Conservation (phyloP, 441 rosid species). For the Codiaeum variegatum region DNA sequence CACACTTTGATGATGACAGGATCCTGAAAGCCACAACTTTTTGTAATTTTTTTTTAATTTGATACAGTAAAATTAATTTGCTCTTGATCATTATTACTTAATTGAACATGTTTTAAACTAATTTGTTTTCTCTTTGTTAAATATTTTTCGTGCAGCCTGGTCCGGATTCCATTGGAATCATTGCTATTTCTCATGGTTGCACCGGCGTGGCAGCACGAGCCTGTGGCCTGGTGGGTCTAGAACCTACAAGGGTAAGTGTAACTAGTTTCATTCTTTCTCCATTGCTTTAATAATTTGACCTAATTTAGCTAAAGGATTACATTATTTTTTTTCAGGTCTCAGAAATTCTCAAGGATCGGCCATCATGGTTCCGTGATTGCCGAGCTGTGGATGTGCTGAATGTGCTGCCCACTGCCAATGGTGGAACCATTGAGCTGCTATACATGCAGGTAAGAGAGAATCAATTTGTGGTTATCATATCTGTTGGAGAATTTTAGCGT, state of each 20-base stretch:
- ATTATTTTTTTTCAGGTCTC: constrained; percentile 55
- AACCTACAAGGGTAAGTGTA: constrained; percentile 86
- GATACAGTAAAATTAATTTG: background rate
- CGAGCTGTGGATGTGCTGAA: constrained; percentile 94
- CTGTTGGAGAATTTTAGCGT: background rate
- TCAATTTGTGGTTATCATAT: background rate
- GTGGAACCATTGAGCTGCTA: constrained; percentile 98
- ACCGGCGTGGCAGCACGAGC: constrained; percentile 99
- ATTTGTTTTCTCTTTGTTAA: background rate
- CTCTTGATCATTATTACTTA: background rate
- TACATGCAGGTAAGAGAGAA: constrained; percentile 75
- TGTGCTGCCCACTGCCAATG: constrained; percentile 92
- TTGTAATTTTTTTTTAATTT: background rate
- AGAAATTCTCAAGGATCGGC: constrained; percentile 97
- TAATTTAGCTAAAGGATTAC: background rate
- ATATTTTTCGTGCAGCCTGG: constrained; percentile 72
- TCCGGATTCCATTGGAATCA: constrained; percentile 99
- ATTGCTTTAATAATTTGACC: constrained; percentile 1
- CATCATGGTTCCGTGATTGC: constrained; percentile 95
- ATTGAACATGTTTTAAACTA: constrained; percentile 7
- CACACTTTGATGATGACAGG: background rate
- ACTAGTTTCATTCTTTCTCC: background rate
- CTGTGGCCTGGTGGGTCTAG: constrained; percentile 99
- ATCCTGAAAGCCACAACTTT: background rate
- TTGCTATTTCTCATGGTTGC: constrained; percentile 99